These are phyloP conservation scores for Ophiocordyceps camponoti-leonardi DNA, from an alignment of 2,329 filamentous ascomycete genomes.

Conservation along the genomic window DNA sequence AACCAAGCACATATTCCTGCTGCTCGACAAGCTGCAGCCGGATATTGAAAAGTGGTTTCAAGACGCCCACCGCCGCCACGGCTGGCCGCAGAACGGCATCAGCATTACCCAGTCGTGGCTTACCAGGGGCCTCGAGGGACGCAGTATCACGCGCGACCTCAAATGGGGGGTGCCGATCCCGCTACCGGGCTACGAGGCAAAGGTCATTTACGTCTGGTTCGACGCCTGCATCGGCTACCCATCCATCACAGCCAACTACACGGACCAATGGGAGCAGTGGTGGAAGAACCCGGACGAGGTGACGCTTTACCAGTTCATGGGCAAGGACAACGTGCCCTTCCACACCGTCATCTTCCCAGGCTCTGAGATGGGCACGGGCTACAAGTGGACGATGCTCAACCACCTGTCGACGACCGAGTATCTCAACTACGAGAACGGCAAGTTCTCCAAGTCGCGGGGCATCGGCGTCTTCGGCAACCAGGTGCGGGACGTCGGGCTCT, in stretches of 20 bases:
- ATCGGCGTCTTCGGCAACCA: conserved; percentile 87
- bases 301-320: conserved; percentile 86
- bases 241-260: conserved; percentile 88
- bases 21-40: conserved; percentile 66
- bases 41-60: conserved; percentile 64
- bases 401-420: conserved; percentile 79
- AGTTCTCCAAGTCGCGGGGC: conserved; percentile 83
- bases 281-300: conserved; percentile 85
- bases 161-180: conserved; percentile 64
- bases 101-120: conserved; percentile 70
- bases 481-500: conserved; percentile 70
- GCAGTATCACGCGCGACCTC: conserved; percentile 82
- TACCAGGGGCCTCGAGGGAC: conserved; percentile 65
- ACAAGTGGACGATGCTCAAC: conserved; percentile 81
- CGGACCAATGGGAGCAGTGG: conserved; percentile 80
- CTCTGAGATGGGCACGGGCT: conserved; percentile 65
- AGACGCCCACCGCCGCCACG: conserved; percentile 54
- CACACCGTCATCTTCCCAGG: conserved; percentile 86
- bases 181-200: conserved; percentile 31
- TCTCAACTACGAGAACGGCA: conserved; percentile 73
- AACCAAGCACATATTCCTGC: conserved; percentile 85
- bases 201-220: conserved; percentile 87
- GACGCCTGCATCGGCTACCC: conserved; percentile 88
- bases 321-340: conserved; percentile 49
- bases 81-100: conserved; percentile 59